These are phyloP conservation scores for Eimeria brunetti DNA, from an alignment of 169 alveolate species.

Conservation along the genomic window DNA sequence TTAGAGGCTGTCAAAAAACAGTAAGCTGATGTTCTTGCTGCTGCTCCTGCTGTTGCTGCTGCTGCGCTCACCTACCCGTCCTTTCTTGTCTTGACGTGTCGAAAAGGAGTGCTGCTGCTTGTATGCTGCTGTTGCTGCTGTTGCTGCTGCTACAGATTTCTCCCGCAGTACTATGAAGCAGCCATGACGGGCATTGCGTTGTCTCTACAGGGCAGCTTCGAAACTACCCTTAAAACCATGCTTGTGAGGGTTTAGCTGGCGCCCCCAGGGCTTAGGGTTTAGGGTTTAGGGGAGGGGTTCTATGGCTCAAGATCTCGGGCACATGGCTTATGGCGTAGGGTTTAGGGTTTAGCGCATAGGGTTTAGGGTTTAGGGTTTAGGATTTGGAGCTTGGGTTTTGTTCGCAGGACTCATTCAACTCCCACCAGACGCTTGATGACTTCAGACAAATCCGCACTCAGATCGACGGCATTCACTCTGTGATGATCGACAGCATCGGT, in stretches of 20 bases:
- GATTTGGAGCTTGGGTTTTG: neutral
- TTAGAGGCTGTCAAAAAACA: conserved; percentile 44
- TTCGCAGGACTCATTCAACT: conserved; percentile 66
- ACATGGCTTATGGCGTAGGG: neutral
- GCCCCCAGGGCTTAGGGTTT: neutral
- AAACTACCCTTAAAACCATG: conserved; percentile 17
- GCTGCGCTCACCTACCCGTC: neutral
- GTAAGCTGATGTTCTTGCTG: conserved; percentile 63
- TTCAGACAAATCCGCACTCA: conserved; percentile 71
- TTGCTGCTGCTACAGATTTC: conserved; percentile 54
- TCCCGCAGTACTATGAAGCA: conserved; percentile 3
- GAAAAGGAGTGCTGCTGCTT: neutral
- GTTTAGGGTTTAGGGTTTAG: neutral
- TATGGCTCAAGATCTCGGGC: neutral
- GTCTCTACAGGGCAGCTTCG: conserved; percentile 49
- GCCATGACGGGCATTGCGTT: conserved; percentile 45
- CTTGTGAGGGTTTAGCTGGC: conserved; percentile 13
- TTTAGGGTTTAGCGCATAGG: conserved; percentile 15
- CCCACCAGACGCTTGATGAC: conserved; percentile 52
- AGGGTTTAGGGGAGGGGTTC: neutral
- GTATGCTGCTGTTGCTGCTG: conserved; percentile 25
- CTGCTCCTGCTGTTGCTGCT: neutral
- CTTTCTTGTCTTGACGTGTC: neutral
- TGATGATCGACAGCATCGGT: conserved; percentile 75
- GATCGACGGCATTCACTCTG: conserved; percentile 73